These are phyloP conservation scores for Pugionium cornutum DNA, from an alignment of 345 rosid genomes.

Conservation along the genomic window DNA sequence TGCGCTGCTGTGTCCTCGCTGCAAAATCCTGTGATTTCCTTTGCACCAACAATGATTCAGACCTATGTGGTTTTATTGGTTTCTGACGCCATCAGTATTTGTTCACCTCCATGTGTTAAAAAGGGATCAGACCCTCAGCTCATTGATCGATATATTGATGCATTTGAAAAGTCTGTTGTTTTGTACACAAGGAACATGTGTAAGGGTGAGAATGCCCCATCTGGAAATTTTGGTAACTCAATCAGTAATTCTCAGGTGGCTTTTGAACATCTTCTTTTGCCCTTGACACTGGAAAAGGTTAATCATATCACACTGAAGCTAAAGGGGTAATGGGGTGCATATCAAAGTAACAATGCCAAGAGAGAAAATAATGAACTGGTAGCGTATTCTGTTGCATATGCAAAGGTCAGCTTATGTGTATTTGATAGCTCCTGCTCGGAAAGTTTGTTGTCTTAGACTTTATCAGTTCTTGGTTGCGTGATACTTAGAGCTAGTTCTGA, in stretches of 20 bases:
- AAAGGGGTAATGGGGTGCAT: conserved; percentile 47
- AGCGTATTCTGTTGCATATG: conserved; percentile 50
- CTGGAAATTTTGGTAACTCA: conserved; percentile 34
- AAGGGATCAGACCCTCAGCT: conserved; percentile 40
- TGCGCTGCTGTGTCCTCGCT: conserved; percentile 58
- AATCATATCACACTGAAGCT: conserved; percentile 46
- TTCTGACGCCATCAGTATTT: conserved; percentile 57
- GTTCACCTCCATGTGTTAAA: conserved; percentile 35
- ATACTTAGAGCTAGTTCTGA: conserved; percentile 52
- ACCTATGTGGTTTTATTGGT: conserved; percentile 61
- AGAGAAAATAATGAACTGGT: conserved; percentile 51
- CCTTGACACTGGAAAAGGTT: conserved; percentile 51
- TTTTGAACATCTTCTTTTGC: conserved; percentile 55
- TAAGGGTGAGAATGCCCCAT: conserved; percentile 38
- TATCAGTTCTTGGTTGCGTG: conserved; percentile 54
- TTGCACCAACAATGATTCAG: conserved; percentile 74
- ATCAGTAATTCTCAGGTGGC: conserved; percentile 36
- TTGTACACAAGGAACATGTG: conserved; percentile 56
- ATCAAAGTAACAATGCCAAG: conserved; percentile 39
- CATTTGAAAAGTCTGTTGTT: conserved; percentile 68
- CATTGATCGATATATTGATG: conserved; percentile 45
- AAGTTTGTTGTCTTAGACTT: conserved; percentile 51
- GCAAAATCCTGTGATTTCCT: conserved; percentile 51
- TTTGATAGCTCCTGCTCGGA: conserved; percentile 49
- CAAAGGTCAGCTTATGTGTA: conserved; percentile 44